Evolutionary conservation across 2,329 filamentous ascomycete species (phyloP).

Genomic region (Drechslera avenae): DNA sequence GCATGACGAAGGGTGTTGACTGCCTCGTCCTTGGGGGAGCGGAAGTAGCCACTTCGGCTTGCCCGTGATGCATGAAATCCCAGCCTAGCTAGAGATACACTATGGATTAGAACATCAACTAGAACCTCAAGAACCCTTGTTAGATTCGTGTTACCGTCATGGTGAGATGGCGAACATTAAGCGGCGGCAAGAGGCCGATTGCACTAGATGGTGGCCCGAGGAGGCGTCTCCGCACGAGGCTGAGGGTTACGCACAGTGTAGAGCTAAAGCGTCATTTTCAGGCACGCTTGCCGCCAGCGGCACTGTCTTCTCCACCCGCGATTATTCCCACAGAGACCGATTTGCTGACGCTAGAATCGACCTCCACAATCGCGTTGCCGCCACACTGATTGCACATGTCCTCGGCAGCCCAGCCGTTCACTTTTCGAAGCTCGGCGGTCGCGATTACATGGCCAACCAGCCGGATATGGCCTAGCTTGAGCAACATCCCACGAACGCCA

Average conservation of each 20-base stretch:
- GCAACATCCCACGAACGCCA: too few relatives aligned
- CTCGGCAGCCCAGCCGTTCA: too few relatives aligned
- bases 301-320: too few relatives aligned
- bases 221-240: constrained; percentile 5
- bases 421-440: too few relatives aligned
- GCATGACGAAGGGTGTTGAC: constrained; percentile 4
- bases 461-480: too few relatives aligned
- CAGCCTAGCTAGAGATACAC: constrained; percentile 8
- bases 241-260: constrained; percentile 7
- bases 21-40: not conserved
- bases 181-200: constrained; percentile 3
- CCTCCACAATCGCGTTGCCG: too few relatives aligned
- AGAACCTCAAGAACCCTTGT: not conserved
- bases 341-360: too few relatives aligned
- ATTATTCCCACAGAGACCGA: too few relatives aligned
- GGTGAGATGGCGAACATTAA: not conserved
- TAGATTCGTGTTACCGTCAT: not conserved
- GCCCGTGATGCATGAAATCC: constrained; percentile 7
- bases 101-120: not conserved
- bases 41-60: constrained; percentile 7
- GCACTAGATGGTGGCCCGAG: constrained; percentile 5
- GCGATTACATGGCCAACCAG: too few relatives aligned
- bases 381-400: too few relatives aligned
- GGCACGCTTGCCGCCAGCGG: constrained; percentile 7
- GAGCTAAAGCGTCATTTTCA: constrained; percentile 4